Percentiles rank a stretch among this genome's conserved stretches.
Conservation (phyloP, 75 land plant species). For the Chamaecyparis obtusa region DNA sequence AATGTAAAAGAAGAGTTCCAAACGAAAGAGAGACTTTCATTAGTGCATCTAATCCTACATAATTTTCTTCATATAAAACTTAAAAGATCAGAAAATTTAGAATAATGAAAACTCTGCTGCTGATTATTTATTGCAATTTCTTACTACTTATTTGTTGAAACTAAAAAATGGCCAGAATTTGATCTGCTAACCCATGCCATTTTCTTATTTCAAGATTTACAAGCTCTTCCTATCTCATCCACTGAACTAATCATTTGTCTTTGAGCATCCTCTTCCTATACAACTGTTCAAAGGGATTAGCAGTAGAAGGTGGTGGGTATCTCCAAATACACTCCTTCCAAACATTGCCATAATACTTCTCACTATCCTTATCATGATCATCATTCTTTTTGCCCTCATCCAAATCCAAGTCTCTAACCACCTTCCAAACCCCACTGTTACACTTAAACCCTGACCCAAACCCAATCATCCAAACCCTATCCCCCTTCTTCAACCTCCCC, state of each 20-base stretch:
- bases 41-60: no score
- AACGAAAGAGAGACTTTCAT: no score
- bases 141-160: no score
- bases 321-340: slow-evolving; percentile 48
- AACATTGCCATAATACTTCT: slow-evolving; percentile 19
- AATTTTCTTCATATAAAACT: no score
- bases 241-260: background rate
- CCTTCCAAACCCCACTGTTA: slow-evolving; percentile 50
- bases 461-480: slow-evolving; percentile 43
- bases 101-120: no score
- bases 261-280: slow-evolving; percentile 11
- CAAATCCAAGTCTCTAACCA: slow-evolving; percentile 34
- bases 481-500: slow-evolving; percentile 44
- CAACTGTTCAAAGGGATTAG: slow-evolving; percentile 35
- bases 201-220: no score
- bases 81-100: no score
- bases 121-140: no score
- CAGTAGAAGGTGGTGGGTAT: slow-evolving; percentile 29
- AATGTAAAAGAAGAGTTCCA: no score
- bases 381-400: slow-evolving; percentile 29
- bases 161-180: no score
- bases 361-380: slow-evolving; percentile 7
- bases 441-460: slow-evolving; percentile 63
- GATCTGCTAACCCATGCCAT: no score
- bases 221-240: background rate